phyloP scores from a whole-genome alignment of 768 basidiomycete genomes.

The Lentinus brumalis region DNA sequence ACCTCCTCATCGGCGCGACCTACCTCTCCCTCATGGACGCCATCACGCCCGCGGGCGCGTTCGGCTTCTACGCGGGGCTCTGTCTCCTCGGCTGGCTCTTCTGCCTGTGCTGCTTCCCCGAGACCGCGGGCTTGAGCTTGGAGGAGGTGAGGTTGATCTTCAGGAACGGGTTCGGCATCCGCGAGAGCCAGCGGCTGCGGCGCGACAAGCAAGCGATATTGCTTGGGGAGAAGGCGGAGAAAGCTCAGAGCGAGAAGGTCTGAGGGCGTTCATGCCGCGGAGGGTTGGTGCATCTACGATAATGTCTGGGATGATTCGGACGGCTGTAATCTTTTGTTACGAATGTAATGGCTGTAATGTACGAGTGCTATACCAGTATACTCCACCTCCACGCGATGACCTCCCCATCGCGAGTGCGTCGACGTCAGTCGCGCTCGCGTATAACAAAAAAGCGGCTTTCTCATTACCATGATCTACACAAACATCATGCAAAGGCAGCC shows the following conservation, averaged over 20 bases:
- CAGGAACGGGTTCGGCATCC: constrained; percentile 62
- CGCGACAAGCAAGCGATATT: constrained; percentile 40
- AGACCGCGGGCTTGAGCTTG: constrained; percentile 73
- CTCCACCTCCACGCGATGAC: neutral
- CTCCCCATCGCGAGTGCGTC: no score
- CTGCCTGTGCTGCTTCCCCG: constrained; percentile 71
- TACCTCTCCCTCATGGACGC: constrained; percentile 77
- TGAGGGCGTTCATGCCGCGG: neutral
- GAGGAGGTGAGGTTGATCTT: constrained; percentile 70
- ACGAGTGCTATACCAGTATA: neutral
- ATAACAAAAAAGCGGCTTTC: neutral
- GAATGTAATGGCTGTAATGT: constrained; percentile 19
- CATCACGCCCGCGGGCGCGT: constrained; percentile 75
- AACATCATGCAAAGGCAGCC: constrained; percentile 45
- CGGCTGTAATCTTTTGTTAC: constrained; percentile 13
- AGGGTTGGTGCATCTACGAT: neutral
- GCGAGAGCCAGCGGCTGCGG: constrained; percentile 54
- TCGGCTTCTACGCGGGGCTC: constrained; percentile 75
- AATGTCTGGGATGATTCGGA: constrained; percentile 10
- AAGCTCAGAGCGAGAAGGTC: constrained; percentile 5
- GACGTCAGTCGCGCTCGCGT: no score
- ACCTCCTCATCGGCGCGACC: constrained; percentile 76
- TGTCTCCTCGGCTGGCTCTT: constrained; percentile 73
- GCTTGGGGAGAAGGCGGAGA: constrained; percentile 1
- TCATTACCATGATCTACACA: constrained; percentile 17